Evolutionary conservation across 768 basidiomycete species (phyloP).

Genomic region (Amanita pallidorosea): DNA sequence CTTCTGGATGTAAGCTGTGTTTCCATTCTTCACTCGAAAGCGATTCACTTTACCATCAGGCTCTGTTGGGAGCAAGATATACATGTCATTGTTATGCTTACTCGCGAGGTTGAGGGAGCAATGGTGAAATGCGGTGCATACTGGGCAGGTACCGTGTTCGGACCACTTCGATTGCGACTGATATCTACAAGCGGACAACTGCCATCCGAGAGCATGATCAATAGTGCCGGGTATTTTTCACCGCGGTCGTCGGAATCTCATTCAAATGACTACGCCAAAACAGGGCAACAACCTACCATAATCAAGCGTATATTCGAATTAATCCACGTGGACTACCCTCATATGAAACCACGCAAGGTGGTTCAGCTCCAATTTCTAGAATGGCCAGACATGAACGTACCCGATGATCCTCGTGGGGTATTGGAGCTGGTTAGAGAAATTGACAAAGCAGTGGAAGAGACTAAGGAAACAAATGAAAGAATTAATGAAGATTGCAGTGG

Average conservation of each 20-base stretch:
- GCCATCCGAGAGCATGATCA: conserved; percentile 14
- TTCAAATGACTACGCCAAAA: neutral
- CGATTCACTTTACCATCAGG: conserved; percentile 22
- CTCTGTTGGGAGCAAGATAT: conserved; percentile 93
- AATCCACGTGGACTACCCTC: conserved; percentile 48
- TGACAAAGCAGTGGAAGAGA: conserved; percentile 32
- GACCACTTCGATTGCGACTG: conserved; percentile 53
- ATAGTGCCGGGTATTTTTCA: conserved; percentile 25
- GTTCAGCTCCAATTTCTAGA: conserved; percentile 87
- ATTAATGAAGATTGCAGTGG: conserved; percentile 1
- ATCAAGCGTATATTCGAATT: conserved; percentile 64
- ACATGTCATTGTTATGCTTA: conserved; percentile 94
- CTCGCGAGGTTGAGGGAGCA: conserved; percentile 81
- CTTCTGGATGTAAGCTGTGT: conserved; percentile 78
- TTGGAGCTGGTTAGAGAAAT: conserved; percentile 67
- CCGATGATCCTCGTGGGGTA: conserved; percentile 68
- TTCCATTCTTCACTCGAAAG: neutral
- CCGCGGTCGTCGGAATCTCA: conserved; percentile 8
- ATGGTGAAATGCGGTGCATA: conserved; percentile 88
- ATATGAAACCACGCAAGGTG: conserved; percentile 51
- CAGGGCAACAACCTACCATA: conserved; percentile 13
- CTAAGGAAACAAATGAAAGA: conserved; percentile 11
- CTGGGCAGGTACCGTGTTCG: conserved; percentile 66
- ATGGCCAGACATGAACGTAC: conserved; percentile 97
- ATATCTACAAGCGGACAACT: conserved; percentile 23